Conservation (phyloP, 139 green algal species). For the Gonium pectorale region DNA sequence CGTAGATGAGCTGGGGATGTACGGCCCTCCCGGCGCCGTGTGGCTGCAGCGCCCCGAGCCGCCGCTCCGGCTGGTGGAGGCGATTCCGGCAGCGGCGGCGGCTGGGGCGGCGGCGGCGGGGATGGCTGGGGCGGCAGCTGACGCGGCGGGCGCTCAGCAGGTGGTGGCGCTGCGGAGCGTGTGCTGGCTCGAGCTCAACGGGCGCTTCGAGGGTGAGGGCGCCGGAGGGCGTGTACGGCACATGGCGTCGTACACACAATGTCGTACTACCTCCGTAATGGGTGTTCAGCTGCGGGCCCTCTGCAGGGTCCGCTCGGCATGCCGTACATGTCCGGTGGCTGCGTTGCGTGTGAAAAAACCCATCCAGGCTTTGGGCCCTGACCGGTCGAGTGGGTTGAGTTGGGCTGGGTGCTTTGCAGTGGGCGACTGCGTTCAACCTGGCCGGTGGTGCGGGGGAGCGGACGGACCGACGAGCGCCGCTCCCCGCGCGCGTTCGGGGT, state of each 20-base stretch:
- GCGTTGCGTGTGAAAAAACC: neutral
- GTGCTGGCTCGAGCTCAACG: slow-evolving; percentile 28
- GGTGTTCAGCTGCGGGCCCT: too few relatives aligned
- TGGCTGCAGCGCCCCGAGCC: neutral
- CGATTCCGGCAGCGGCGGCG: neutral
- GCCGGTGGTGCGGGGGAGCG: neutral
- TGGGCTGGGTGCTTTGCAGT: neutral
- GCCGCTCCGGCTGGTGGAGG: neutral
- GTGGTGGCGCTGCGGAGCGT: slow-evolving; percentile 20
- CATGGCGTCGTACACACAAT: neutral
- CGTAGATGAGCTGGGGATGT: neutral
- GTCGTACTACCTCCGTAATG: too few relatives aligned
- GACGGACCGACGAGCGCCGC: neutral
- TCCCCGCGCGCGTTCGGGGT: neutral
- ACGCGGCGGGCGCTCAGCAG: neutral
- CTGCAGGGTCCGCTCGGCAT: too few relatives aligned
- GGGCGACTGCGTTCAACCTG: too few relatives aligned
- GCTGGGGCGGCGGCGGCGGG: too few relatives aligned
- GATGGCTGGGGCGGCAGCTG: neutral
- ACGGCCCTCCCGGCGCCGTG: neutral
- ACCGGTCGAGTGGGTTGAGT: neutral
- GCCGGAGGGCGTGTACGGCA: neutral
- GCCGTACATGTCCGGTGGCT: too few relatives aligned
- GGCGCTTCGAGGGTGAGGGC: neutral
- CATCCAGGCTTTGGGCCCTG: neutral